Evolutionary conservation across 768 basidiomycete genomes (phyloP), one percentile per base, ranked within the genome.

Genomic region (Gloeopeniophorella convolvens): DNA sequence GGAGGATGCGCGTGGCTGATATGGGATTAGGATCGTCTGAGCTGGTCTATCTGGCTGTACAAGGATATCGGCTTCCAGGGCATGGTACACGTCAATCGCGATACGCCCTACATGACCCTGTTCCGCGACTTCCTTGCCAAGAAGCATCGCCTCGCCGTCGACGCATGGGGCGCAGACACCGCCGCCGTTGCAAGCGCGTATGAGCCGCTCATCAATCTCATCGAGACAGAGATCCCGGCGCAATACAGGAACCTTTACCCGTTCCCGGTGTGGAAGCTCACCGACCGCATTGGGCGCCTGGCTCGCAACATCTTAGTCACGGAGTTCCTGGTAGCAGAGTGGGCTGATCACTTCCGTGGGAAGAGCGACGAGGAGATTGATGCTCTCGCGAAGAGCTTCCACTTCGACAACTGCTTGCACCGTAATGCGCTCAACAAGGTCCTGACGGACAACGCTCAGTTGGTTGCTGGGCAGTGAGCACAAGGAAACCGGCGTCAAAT

Each of bases 31-130:
- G 80, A 79, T 58, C 77, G 76, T 23, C 65, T 83, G 48, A 80
- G 78, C 62, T 89, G 86, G 87, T 82, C 83, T 0, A 91, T 90
- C 69, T 91, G 89, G 89, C 68, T 89, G 16, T 91, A 86, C 76
- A 91, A 85, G 59, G 84, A 87, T 59, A 84, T 86, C 58, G 85
- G 85, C n/a, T 85, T 83, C 74, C 84, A 88, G 67, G 88, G 88
- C 31, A 88, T 90, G 86, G 82, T 85, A 24, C 78, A 85, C 65
- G 72, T 82, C 59, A 75, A 76, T n/a, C 72, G 70, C 11, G 76
- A 81, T 12, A 81, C 86, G 3, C 73, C 83, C 3, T 91, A 88
- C 69, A 82, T 83, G 73, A 76, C 69, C 42, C 77, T 83, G 42
- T 75, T 91, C 68, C 67, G 70, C 40, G 70, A 76, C 27, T 88